Base-by-base conservation (phyloP, 441 rosid species). In the Omphalea diandra region DNA sequence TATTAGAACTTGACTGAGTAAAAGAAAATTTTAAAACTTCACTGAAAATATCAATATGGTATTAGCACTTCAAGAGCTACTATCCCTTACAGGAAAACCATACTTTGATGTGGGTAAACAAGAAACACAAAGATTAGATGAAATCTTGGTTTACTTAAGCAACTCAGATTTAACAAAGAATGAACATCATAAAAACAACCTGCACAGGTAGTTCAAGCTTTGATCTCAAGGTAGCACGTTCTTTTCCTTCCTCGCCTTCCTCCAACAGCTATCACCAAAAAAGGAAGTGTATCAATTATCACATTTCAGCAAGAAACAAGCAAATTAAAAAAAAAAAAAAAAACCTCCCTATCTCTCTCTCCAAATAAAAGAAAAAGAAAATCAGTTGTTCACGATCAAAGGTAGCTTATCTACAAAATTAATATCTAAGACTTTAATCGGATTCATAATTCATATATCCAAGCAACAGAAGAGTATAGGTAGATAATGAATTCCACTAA, bases 181-280 rank as follows among this genome's bases (percentile, higher is more conserved):
- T 26, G 46, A 31, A 69, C 52, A 36, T 17, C 65, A 65, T 46
- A 81, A 74, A 54, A 82, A 90, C 95, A 79, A 96, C 99, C 97
- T 93, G 98, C 76, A 91, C 94, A 36, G 98, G 98, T 69, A 96
- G 94, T 83, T 96, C 99, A 83, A 96, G 98, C 91, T 96, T 96
- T 74, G 97, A 85, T 86, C 92, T 87, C 82, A 93, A 74, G 41
- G 91, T 82, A 76, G 87, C 83, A 35, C 83, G 89, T 69, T 90
- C 89, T 78, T 83, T 96, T 66, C 99, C 98, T 76, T 90, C 98
- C 76, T 87, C 90, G 63, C 90, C 88, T 79, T 95, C 98, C 81
- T 91, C 94, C 85, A 96, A 75, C 70, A 96, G 79, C 99, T 95
- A 80, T 67, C 73, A 83, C 58, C 71, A 73, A 73, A 68, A 52